phyloP scores from a whole-genome alignment of 2,329 filamentous ascomycete species.

The Cladosporium sp. region DNA sequence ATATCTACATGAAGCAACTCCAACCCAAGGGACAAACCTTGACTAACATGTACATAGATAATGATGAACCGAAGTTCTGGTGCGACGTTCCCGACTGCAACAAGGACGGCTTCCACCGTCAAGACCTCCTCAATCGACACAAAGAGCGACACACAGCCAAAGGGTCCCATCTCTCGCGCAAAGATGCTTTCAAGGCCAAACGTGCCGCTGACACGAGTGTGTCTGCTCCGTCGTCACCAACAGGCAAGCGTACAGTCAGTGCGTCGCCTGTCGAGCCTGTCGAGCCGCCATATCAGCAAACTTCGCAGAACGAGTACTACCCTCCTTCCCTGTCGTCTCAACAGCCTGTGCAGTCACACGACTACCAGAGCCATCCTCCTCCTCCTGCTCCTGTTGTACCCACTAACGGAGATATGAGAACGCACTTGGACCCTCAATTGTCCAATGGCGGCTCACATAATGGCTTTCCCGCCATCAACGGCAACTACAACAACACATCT shows the following conservation, averaged over 20 bases:
- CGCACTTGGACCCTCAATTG: slow-evolving; percentile 1
- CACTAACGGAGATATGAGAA: background rate
- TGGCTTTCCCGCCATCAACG: slow-evolving; percentile 1
- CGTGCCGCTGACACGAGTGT: slow-evolving; percentile 15
- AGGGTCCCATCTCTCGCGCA: slow-evolving; percentile 70
- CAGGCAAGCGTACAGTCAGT: slow-evolving; percentile 16
- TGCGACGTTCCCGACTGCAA: slow-evolving; percentile 88
- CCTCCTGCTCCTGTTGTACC: background rate
- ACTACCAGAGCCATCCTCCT: background rate
- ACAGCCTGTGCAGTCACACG: background rate
- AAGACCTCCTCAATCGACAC: slow-evolving; percentile 77
- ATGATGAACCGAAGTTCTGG: slow-evolving; percentile 89
- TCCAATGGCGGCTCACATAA: background rate
- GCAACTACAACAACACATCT: background rate
- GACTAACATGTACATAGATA: slow-evolving; percentile 51
- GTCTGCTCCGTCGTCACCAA: slow-evolving; percentile 16
- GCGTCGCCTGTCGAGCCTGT: slow-evolving; percentile 17
- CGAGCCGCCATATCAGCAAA: background rate
- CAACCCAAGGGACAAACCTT: background rate
- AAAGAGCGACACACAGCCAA: slow-evolving; percentile 52
- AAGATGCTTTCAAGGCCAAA: slow-evolving; percentile 61
- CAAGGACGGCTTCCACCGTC: slow-evolving; percentile 80
- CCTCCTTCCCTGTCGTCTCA: background rate
- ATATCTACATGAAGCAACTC: background rate
- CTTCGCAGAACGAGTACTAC: background rate